Conservation (phyloP, 1,139 yeast genomes). For the Diutina sp. region DNA sequence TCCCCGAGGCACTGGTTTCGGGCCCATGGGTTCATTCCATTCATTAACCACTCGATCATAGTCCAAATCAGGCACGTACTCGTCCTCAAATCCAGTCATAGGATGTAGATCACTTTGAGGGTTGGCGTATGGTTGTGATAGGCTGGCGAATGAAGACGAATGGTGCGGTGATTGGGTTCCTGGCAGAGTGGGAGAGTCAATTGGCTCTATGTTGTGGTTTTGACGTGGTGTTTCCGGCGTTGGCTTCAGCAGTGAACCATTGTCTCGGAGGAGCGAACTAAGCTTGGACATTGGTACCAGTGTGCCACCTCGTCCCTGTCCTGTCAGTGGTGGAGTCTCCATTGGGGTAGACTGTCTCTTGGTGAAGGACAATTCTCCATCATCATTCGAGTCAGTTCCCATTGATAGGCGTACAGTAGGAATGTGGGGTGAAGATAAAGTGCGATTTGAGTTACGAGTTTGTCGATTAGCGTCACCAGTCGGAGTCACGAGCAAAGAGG, state of each 20-base stretch:
- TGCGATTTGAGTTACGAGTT: not conserved
- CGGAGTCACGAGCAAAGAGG: not conserved
- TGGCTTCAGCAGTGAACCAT: not conserved
- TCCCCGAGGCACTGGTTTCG: constrained; percentile 3
- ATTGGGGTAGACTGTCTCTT: not conserved
- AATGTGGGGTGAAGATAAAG: not conserved
- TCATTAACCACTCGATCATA: constrained; percentile 30
- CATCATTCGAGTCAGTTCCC: not conserved
- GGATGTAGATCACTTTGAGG: not conserved
- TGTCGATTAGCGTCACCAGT: not conserved
- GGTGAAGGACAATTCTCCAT: not conserved
- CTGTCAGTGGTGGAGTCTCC: not conserved
- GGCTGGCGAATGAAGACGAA: not conserved
- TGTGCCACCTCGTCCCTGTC: not conserved
- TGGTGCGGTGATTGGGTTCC: not conserved
- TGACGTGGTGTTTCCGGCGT: not conserved
- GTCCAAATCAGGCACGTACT: constrained; percentile 56
- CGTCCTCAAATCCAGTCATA: constrained; percentile 27
- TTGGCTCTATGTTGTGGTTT: not conserved
- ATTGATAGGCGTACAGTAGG: not conserved
- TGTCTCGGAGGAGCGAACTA: not conserved
- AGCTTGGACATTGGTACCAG: not conserved
- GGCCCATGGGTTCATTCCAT: constrained; percentile 17
- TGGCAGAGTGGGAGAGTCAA: not conserved
- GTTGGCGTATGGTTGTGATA: not conserved